A percentile compares a stretch with the other conserved stretches of the same genome.
Evolutionary conservation across 2,329 filamentous ascomycete genomes (phyloP).

Genomic region (Orbilia brochopaga): DNA sequence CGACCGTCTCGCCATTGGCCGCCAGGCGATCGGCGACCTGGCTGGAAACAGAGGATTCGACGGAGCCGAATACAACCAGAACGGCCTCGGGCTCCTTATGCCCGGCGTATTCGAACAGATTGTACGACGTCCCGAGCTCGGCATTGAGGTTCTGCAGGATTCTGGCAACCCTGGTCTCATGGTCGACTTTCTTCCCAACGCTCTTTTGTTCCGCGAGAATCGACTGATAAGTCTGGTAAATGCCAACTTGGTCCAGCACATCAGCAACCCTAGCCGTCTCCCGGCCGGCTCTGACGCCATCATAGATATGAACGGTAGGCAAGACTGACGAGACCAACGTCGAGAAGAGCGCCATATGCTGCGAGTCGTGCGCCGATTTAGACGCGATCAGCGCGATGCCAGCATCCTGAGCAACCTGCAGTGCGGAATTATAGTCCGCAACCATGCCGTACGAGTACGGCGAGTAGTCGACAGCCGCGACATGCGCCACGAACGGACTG

Average conservation of each 20-base stretch:
- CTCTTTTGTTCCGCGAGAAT: constrained; percentile 68
- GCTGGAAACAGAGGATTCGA: constrained; percentile 82
- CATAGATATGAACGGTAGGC: constrained; percentile 86
- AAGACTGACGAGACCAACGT: constrained; percentile 78
- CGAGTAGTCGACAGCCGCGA: constrained; percentile 87
- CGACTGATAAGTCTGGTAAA: constrained; percentile 72
- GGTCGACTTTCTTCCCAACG: constrained; percentile 72
- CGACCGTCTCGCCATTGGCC: constrained; percentile 75
- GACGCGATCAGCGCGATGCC: constrained; percentile 85
- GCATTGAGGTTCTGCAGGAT: constrained; percentile 79
- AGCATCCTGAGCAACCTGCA: constrained; percentile 85
- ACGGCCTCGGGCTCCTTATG: constrained; percentile 80
- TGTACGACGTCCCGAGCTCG: constrained; percentile 91
- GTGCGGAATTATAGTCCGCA: constrained; percentile 81
- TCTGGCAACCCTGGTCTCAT: constrained; percentile 73
- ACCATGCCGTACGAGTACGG: constrained; percentile 74
- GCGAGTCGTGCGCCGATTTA: constrained; percentile 83
- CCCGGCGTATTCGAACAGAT: constrained; percentile 91
- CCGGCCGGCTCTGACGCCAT: constrained; percentile 80
- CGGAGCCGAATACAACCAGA: constrained; percentile 88
- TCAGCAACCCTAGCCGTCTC: constrained; percentile 84
- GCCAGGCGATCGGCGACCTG: constrained; percentile 78
- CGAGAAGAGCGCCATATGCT: constrained; percentile 92
- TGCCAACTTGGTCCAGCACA: constrained; percentile 73
- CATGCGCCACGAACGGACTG: constrained; percentile 89